Conservation (phyloP, 1,284 basidiomycete genomes). For the Leccinum fuscescens region DNA sequence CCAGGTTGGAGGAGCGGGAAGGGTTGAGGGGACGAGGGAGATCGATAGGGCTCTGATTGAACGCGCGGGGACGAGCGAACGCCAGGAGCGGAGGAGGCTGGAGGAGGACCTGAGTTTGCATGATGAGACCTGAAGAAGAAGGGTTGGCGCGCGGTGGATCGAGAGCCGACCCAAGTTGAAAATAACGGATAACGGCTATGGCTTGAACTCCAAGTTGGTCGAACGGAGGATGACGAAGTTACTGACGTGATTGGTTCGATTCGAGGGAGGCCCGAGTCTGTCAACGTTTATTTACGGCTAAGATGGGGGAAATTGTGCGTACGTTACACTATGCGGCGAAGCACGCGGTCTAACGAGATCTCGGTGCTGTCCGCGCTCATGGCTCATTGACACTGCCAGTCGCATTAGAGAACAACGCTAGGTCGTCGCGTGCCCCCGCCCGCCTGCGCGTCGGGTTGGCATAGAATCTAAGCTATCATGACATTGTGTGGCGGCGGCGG, state of each 20-base stretch:
- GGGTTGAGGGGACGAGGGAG: conserved; percentile 1
- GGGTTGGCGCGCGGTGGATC: conserved; percentile 1
- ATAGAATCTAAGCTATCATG: conserved; percentile 6
- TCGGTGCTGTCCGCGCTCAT: conserved; percentile 3
- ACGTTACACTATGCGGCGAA: conserved; percentile 25
- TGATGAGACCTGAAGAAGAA: conserved; percentile 18
- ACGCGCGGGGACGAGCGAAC: conserved; percentile 13
- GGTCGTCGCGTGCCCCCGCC: neutral
- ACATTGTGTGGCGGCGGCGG: neutral
- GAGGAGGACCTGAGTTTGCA: conserved; percentile 27
- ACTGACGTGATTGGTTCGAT: conserved; percentile 28
- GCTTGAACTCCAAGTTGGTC: conserved; percentile 11
- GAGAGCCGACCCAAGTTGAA: conserved; percentile 17
- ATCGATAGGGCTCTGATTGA: conserved; percentile 2
- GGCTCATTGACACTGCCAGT: neutral
- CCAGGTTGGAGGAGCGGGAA: conserved; percentile 8
- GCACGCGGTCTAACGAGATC: conserved; percentile 12
- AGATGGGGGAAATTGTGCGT: conserved; percentile 16
- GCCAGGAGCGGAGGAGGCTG: conserved; percentile 24
- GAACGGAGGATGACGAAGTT: conserved; percentile 19
- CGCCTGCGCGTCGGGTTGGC: conserved; percentile 5
- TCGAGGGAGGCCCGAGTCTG: conserved; percentile 19
- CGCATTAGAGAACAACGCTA: neutral
- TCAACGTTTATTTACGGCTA: conserved; percentile 31
- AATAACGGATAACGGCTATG: conserved; percentile 16